Base-by-base conservation (phyloP, 768 basidiomycete species). In the Suillus subluteus region DNA sequence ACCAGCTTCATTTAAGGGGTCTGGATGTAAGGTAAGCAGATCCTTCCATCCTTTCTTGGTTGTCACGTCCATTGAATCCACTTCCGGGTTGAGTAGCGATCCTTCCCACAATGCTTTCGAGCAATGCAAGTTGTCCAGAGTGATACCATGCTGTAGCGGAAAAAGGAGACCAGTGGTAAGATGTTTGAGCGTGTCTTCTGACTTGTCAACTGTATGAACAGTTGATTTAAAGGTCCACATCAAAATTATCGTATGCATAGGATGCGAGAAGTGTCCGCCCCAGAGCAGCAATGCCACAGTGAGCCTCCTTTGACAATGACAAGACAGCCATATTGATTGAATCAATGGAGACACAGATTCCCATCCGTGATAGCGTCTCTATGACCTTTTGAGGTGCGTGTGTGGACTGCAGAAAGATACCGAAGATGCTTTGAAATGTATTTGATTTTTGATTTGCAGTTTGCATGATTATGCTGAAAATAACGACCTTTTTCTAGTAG, bases 191-290 rank as follows among this genome's bases (percentile, higher is more conserved):
- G n/a, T n/a, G n/a, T n/a, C n/a, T n/a, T n/a, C n/a, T n/a, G n/a
- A n/a, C n/a, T n/a, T 71, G 56, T 83, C 78, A 1, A 76, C 62
- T 0, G 78, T 80, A 0, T 77, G 78, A 7, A 74, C 64, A 0
- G 70, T 18, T 12, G 69, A 63, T 55, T 79, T 76, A n/a, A 8
- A 82, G 66, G 46, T 80, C 71, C 9, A 82, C 72, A 66, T 85
- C 82, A 38, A 84, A 75, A 68, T 85, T 85, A 65, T 85, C 79
- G 41, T 80, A 84, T 9, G 79, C 78, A 68, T 75, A 80, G 6
- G 68, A 63, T 1, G 73, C 66, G 0, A 74, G 62, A 7, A 78
- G 66, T 6, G 72, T 73, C 32, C 69, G 55, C 0, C 77, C 79
- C 32, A 78, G 69, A 21, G 43, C 18, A 5, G 62, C 56, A 6